A percentile compares a stretch with the other conserved stretches of the same genome.
Evolutionary conservation across 1,284 basidiomycete genomes (phyloP).

Genomic region (Termitomyces sp.): DNA sequence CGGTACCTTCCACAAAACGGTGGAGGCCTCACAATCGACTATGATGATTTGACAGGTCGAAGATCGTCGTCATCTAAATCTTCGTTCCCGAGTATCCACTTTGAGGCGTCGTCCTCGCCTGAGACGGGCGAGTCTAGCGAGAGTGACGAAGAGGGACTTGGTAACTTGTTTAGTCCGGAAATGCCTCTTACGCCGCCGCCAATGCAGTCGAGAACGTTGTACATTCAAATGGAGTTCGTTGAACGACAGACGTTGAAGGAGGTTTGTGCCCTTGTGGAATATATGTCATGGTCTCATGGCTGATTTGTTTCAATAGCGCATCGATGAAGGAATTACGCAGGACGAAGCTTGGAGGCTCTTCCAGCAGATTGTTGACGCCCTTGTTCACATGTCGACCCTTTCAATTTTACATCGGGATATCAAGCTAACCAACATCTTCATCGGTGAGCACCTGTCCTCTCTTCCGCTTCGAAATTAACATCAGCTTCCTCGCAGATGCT

Average conservation of each 20-base stretch:
- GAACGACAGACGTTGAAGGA: constrained; percentile 81
- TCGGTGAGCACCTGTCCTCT: constrained; percentile 45
- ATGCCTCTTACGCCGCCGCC: constrained; percentile 28
- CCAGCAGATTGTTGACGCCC: constrained; percentile 88
- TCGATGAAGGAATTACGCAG: constrained; percentile 76
- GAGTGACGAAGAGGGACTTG: constrained; percentile 41
- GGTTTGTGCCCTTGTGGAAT: constrained; percentile 33
- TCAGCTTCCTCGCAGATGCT: constrained; percentile 47
- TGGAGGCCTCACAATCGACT: constrained; percentile 40
- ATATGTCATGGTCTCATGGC: not conserved
- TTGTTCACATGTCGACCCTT: constrained; percentile 85
- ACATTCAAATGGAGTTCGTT: constrained; percentile 95
- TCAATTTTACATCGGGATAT: constrained; percentile 93
- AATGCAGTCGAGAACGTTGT: constrained; percentile 59
- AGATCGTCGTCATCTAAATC: constrained; percentile 39
- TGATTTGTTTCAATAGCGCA: constrained; percentile 40
- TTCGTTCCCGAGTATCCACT: constrained; percentile 79
- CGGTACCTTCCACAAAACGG: constrained; percentile 36
- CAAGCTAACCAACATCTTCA: constrained; percentile 89
- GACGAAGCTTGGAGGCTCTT: constrained; percentile 89
- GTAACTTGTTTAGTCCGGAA: constrained; percentile 13
- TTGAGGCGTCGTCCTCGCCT: constrained; percentile 42
- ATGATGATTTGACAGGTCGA: constrained; percentile 54
- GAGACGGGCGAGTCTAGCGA: constrained; percentile 29
- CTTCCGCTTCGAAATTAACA: not conserved